Conservation (phyloP, 164 flowering plant genomes). For the Pachysandra terminalis region DNA sequence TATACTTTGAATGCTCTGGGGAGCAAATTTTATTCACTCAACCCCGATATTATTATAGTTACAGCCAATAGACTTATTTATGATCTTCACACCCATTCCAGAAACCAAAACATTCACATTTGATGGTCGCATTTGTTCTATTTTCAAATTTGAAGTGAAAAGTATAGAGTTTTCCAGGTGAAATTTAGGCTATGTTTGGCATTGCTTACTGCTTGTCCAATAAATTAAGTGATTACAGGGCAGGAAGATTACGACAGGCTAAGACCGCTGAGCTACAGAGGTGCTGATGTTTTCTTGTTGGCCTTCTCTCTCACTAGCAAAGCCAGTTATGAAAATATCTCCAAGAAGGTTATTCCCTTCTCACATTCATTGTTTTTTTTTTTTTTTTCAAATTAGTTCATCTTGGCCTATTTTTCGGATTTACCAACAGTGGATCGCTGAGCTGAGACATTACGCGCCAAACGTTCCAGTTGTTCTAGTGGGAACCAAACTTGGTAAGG, state of each 20-base stretch:
- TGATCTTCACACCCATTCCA: too few species aligned
- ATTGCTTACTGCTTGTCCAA: too few species aligned
- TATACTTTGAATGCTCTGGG: too few species aligned
- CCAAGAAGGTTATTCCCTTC: slow-evolving; percentile 44
- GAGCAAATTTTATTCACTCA: too few species aligned
- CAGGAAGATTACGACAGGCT: slow-evolving; percentile 79
- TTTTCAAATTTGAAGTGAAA: too few species aligned
- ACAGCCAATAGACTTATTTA: too few species aligned
- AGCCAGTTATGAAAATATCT: slow-evolving; percentile 70
- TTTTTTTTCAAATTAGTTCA: background rate
- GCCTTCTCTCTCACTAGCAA: slow-evolving; percentile 77
- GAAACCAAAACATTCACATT: too few species aligned
- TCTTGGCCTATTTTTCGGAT: background rate
- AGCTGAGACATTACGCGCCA: slow-evolving; percentile 52
- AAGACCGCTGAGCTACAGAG: slow-evolving; percentile 76
- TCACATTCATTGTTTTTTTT: background rate
- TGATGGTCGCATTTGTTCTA: too few species aligned
- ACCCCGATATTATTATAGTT: too few species aligned
- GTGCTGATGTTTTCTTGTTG: slow-evolving; percentile 76
- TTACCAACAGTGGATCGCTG: slow-evolving; percentile 52
- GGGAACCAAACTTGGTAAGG: slow-evolving; percentile 48
- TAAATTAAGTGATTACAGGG: slow-evolving; percentile 37
- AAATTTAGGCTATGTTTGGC: too few species aligned
- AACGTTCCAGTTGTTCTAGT: slow-evolving; percentile 44
- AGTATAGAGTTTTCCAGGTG: too few species aligned